phyloP scores from a whole-genome alignment of 2,329 filamentous ascomycete species.

The Thielaviopsis cerberus region DNA sequence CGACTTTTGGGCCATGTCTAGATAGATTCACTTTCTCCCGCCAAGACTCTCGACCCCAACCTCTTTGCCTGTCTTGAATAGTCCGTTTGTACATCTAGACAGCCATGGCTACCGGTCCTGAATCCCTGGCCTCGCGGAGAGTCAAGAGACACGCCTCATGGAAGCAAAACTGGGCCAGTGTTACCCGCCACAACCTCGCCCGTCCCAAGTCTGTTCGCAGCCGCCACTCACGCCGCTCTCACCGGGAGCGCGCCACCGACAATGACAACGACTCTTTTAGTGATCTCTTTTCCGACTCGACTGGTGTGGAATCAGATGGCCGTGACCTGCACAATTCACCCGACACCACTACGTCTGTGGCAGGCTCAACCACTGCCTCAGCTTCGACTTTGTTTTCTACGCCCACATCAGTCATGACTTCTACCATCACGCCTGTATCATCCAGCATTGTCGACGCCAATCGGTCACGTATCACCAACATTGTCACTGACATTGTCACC shows the following conservation, averaged over 20 bases:
- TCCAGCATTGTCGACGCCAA: neutral
- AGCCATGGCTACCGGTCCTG: slow-evolving; percentile 3
- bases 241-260: neutral
- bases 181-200: slow-evolving; percentile 4
- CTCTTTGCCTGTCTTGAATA: neutral
- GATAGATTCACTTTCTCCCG: slow-evolving; percentile 1
- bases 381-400: neutral
- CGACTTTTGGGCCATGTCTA: slow-evolving; percentile 6
- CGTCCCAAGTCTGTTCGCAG: neutral
- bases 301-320: neutral
- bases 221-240: neutral
- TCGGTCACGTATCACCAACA: neutral
- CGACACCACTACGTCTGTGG: neutral
- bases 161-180: slow-evolving; percentile 5
- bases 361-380: neutral
- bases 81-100: neutral
- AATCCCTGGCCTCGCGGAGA: slow-evolving; percentile 4
- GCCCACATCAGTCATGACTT: neutral
- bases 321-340: neutral
- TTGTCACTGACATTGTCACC: neutral
- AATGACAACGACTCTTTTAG: neutral
- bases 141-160: slow-evolving; percentile 7
- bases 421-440: neutral
- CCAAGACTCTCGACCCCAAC: slow-evolving; percentile 3
- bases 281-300: neutral